These are phyloP conservation scores for Syzygium aromaticum DNA, from an alignment of 345 rosid species.

Conservation along the genomic window DNA sequence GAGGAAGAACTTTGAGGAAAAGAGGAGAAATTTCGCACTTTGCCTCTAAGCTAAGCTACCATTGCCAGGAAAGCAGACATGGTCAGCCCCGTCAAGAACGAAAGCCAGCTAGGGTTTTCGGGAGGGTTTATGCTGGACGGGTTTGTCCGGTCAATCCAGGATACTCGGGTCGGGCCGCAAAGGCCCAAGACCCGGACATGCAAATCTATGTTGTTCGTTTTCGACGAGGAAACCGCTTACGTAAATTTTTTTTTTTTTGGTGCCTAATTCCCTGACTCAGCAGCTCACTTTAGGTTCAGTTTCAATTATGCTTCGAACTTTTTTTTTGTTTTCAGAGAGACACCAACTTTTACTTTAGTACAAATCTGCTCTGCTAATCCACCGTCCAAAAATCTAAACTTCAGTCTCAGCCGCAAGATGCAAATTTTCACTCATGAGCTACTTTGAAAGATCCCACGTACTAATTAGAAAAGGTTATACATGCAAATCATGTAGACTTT, in stretches of 20 bases:
- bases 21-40: background rate
- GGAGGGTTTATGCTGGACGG: background rate
- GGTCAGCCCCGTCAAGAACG: background rate
- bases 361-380: background rate
- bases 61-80: background rate
- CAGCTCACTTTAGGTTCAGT: background rate
- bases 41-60: background rate
- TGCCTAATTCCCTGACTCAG: background rate
- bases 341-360: background rate
- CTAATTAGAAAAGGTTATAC: background rate
- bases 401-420: background rate
- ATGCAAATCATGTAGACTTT: background rate
- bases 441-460: background rate
- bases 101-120: background rate
- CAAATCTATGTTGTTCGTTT: background rate
- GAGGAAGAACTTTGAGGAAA: background rate
- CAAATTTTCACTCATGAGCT: background rate
- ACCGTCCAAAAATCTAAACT: background rate
- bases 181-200: background rate
- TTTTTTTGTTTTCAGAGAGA: background rate
- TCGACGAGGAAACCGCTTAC: background rate
- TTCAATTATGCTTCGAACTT: background rate
- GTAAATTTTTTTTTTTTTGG: background rate
- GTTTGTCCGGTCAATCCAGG: background rate
- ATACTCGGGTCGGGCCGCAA: background rate